A percentile compares a stretch with the other conserved stretches of the same genome.
These are phyloP conservation scores for Pythium rhizo-oryzae DNA, from an alignment of 352 stramenopile genomes.

Conservation along the genomic window DNA sequence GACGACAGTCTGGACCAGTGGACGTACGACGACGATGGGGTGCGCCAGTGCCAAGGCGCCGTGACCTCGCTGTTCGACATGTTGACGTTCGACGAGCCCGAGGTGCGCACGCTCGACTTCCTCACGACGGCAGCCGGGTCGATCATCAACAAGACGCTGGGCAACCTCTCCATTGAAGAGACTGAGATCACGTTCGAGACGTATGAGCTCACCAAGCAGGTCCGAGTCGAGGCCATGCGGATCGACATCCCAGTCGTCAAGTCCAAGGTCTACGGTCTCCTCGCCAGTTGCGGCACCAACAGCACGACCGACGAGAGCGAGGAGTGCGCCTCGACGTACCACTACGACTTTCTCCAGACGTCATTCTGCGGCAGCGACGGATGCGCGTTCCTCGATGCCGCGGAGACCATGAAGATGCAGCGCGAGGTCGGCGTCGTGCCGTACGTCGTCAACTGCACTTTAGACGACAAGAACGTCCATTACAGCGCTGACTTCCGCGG, in stretches of 20 bases:
- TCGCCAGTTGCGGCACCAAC: no score
- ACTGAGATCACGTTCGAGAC: conserved; percentile 16
- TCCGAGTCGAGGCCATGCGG: conserved; percentile 14
- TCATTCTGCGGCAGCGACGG: conserved; percentile 37
- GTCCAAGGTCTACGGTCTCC: conserved; percentile 5
- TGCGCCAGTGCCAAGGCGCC: conserved; percentile 44
- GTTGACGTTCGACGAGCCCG: conserved; percentile 20
- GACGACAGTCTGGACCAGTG: conserved; percentile 21
- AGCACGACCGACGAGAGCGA: not conserved
- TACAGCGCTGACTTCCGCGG: conserved; percentile 48
- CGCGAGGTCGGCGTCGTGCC: conserved; percentile 43
- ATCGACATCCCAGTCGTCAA: conserved; percentile 19
- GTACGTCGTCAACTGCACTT: conserved; percentile 42
- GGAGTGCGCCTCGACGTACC: conserved; percentile 26
- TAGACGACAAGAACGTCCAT: conserved; percentile 28
- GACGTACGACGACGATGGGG: conserved; percentile 35
- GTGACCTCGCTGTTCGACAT: conserved; percentile 40
- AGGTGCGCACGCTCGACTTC: not conserved
- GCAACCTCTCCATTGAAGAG: not conserved
- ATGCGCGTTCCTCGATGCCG: conserved; percentile 47
- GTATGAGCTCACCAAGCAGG: conserved; percentile 24
- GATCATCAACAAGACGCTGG: conserved; percentile 9
- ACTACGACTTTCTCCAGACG: conserved; percentile 30
- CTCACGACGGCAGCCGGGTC: not conserved
- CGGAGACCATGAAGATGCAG: conserved; percentile 33